phyloP scores from a whole-genome alignment of 228 moss, liverwort and hornwort genomes.

The Sphagnum fallax region DNA sequence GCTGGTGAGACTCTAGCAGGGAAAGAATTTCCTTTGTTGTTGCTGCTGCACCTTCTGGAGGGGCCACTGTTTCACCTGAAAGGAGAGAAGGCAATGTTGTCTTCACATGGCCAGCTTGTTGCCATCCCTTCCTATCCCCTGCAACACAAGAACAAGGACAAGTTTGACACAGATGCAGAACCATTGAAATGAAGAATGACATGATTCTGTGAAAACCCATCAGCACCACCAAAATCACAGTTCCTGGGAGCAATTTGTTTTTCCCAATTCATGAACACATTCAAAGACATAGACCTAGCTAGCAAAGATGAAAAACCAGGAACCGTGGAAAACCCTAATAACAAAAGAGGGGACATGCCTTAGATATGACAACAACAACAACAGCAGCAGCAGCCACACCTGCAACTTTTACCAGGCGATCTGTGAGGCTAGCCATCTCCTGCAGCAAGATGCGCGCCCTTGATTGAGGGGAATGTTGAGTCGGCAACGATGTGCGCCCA shows the following conservation, averaged over 20 bases:
- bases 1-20: slow-evolving; percentile 70
- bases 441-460: slow-evolving; percentile 70
- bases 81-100: slow-evolving; percentile 48
- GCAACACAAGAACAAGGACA: too few relatives aligned
- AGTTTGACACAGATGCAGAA: too few relatives aligned
- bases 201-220: too few relatives aligned
- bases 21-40: slow-evolving; percentile 62
- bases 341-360: neutral
- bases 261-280: slow-evolving; percentile 1
- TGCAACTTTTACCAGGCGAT: slow-evolving; percentile 73
- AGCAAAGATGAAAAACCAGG: neutral
- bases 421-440: slow-evolving; percentile 80
- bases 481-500: slow-evolving; percentile 42
- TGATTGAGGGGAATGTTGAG: slow-evolving; percentile 63
- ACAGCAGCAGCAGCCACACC: slow-evolving; percentile 16
- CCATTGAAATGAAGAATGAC: too few relatives aligned
- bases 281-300: neutral
- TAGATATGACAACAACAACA: neutral
- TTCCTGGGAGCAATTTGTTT: too few relatives aligned
- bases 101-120: slow-evolving; percentile 62
- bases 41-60: slow-evolving; percentile 66
- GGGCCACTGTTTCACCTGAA: slow-evolving; percentile 48
- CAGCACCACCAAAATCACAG: too few relatives aligned
- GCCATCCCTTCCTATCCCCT: slow-evolving; percentile 66
- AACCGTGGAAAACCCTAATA: neutral